A percentile compares a stretch with the other conserved stretches of the same genome.
phyloP scores from a whole-genome alignment of 345 rosid species.

The Erucastrum elatum region DNA sequence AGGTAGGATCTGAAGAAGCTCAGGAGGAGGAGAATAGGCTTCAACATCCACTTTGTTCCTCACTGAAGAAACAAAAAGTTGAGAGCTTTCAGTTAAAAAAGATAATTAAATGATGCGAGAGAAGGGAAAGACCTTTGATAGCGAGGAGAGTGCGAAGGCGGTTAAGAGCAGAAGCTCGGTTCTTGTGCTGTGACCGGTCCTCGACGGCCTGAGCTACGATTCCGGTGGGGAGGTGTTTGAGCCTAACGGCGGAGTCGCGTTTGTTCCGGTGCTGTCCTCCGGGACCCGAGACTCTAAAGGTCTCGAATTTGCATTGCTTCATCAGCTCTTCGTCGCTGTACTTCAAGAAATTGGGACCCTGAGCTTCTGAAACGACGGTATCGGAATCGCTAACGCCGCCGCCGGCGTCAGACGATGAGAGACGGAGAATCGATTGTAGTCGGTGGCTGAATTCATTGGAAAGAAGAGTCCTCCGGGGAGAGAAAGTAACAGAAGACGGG shows the following conservation, averaged over 20 bases:
- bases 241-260: conserved; percentile 87
- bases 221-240: conserved; percentile 87
- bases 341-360: conserved; percentile 45
- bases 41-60: conserved; percentile 65
- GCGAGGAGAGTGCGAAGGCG: conserved; percentile 84
- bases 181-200: conserved; percentile 93
- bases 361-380: background rate
- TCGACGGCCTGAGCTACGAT: conserved; percentile 79
- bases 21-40: conserved; percentile 64
- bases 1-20: conserved; percentile 91
- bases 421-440: conserved; percentile 4
- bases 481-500: background rate
- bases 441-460: conserved; percentile 3
- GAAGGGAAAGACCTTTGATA: conserved; percentile 54
- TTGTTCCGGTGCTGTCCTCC: conserved; percentile 99
- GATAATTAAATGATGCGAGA: background rate
- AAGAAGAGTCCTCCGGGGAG: background rate
- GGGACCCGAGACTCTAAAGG: conserved; percentile 78
- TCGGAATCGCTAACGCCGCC: conserved; percentile 12
- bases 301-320: conserved; percentile 70
- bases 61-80: conserved; percentile 42
- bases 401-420: conserved; percentile 20
- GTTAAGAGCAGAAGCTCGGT: conserved; percentile 75
- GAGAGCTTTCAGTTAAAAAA: background rate
- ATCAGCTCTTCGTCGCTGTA: conserved; percentile 71